Conservation (phyloP, 176 grass and related monocot genomes). For the Zoysia pacifica region DNA sequence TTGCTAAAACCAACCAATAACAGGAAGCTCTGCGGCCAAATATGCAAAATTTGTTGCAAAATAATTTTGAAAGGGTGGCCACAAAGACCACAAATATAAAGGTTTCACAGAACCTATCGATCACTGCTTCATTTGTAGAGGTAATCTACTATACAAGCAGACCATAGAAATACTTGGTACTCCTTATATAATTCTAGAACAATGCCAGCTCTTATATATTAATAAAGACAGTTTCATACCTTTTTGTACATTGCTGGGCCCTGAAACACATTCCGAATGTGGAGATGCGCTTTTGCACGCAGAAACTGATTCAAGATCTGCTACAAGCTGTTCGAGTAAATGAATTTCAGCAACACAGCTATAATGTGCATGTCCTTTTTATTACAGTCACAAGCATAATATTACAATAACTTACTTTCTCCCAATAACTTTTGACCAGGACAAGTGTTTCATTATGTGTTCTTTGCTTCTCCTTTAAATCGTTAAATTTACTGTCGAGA, state of each 20-base stretch:
- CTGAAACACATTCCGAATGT: conserved; percentile 38
- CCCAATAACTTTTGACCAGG: conserved; percentile 71
- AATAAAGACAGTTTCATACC: conserved; percentile 43
- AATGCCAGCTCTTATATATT: neutral
- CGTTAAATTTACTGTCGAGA: conserved; percentile 77
- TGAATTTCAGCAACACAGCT: neutral
- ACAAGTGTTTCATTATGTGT: conserved; percentile 50
- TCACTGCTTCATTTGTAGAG: neutral
- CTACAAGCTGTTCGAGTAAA: conserved; percentile 58
- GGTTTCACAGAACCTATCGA: neutral
- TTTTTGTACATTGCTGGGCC: conserved; percentile 27
- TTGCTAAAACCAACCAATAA: neutral
- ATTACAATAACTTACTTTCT: conserved; percentile 46
- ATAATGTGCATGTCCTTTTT: neutral
- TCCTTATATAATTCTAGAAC: conserved; percentile 30
- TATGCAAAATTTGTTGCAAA: neutral
- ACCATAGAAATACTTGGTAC: conserved; percentile 15
- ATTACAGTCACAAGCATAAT: conserved; percentile 8
- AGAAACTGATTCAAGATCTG: conserved; percentile 63
- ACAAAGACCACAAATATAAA: conserved; percentile 22
- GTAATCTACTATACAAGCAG: neutral
- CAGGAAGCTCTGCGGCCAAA: neutral
- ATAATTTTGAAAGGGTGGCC: neutral
- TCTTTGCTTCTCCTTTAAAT: conserved; percentile 68
- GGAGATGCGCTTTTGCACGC: conserved; percentile 45